Evolutionary conservation across 116 monocot genomes (phyloP).

Genomic region (Trichopus zeylanicus): DNA sequence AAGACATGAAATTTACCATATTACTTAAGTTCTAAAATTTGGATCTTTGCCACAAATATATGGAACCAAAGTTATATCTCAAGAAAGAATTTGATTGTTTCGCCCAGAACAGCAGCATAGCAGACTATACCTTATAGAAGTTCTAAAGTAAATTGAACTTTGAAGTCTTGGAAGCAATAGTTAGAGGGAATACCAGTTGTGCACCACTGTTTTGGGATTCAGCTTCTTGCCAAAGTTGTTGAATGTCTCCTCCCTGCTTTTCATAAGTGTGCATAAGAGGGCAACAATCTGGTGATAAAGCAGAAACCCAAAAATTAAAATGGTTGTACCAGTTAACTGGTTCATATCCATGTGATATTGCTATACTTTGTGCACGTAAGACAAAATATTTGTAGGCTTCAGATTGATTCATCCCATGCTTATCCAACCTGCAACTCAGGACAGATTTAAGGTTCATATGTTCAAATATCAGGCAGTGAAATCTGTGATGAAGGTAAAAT

Average conservation of each 20-base stretch:
- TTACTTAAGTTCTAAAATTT: too few species aligned
- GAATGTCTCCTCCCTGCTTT: conserved; percentile 90
- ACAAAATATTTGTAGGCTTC: conserved; percentile 80
- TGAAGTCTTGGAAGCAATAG: neutral
- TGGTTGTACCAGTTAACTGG: conserved; percentile 69
- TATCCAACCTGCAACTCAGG: neutral
- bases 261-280: conserved; percentile 6
- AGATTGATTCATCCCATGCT: conserved; percentile 44
- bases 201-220: conserved; percentile 68
- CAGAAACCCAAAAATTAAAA: neutral
- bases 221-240: conserved; percentile 72
- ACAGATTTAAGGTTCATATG: neutral
- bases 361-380: conserved; percentile 75
- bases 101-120: too few species aligned
- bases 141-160: neutral
- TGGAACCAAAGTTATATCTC: too few species aligned
- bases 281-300: neutral
- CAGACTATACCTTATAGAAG: too few species aligned
- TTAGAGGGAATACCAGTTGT: conserved; percentile 61
- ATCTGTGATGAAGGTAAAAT: too few species aligned
- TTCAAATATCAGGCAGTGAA: too few species aligned
- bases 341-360: conserved; percentile 82
- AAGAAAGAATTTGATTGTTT: too few species aligned
- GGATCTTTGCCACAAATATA: too few species aligned
- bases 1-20: too few species aligned